Conservation (phyloP, 2,329 filamentous ascomycete genomes). For the Lasiodiplodia gonubiensis region DNA sequence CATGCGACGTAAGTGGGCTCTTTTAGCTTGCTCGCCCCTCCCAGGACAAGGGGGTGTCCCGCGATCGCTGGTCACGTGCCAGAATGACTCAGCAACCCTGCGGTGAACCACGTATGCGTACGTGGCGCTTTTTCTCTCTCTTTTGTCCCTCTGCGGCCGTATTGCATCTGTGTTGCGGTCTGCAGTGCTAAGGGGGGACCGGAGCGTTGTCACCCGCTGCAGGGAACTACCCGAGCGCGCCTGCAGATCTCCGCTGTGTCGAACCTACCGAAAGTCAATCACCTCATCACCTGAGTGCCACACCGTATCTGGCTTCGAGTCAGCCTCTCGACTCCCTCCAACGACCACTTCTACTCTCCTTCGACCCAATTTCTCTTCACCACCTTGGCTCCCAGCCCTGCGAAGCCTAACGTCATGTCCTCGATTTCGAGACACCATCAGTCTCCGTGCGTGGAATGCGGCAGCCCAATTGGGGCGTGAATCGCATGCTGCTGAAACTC, state of each 20-base stretch:
- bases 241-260: too few relatives aligned
- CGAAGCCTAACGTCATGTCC: too few relatives aligned
- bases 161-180: background rate
- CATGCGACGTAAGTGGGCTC: slow-evolving; percentile 14
- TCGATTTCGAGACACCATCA: too few relatives aligned
- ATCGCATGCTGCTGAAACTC: too few relatives aligned
- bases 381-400: too few relatives aligned
- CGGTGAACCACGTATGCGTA: slow-evolving; percentile 1
- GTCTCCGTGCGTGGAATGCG: too few relatives aligned
- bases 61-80: slow-evolving; percentile 5
- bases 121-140: background rate
- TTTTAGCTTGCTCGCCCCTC: background rate
- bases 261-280: too few relatives aligned
- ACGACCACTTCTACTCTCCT: too few relatives aligned
- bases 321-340: background rate
- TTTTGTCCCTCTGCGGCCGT: too few relatives aligned
- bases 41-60: background rate
- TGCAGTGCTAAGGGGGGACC: background rate
- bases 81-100: slow-evolving; percentile 10
- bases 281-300: background rate
- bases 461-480: too few relatives aligned
- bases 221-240: background rate
- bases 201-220: background rate
- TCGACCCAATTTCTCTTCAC: background rate
- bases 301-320: background rate